Evolutionary conservation across 768 basidiomycete species (phyloP).

Genomic region (Suillus placidus): DNA sequence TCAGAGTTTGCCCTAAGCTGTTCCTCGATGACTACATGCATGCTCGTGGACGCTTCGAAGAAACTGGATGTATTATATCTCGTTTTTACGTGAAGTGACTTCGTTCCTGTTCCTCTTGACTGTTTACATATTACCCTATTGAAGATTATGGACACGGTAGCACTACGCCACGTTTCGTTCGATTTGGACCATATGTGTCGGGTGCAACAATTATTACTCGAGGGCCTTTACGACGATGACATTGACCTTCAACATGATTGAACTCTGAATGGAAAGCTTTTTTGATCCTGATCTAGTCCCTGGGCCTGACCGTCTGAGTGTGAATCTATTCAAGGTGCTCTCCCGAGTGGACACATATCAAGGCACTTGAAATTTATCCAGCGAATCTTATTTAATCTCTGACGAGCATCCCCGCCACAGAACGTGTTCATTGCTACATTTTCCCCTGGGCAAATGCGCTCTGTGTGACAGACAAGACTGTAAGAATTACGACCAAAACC

Average conservation of each 20-base stretch:
- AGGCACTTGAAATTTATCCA: neutral
- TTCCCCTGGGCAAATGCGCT: neutral
- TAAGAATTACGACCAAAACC: neutral
- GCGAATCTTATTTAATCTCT: neutral
- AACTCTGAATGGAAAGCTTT: neutral
- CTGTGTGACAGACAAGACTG: neutral
- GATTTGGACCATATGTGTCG: neutral
- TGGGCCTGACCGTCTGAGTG: constrained; percentile 3
- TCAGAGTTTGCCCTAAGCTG: neutral
- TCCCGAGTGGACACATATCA: neutral
- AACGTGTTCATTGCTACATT: neutral
- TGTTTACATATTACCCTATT: neutral
- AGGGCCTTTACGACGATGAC: neutral
- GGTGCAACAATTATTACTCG: too few species aligned
- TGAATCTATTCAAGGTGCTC: constrained; percentile 3
- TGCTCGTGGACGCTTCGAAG: neutral
- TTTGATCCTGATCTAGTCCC: neutral
- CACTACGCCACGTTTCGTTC: neutral
- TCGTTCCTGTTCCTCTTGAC: constrained; percentile 1
- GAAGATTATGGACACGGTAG: neutral
- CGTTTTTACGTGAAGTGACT: constrained; percentile 1
- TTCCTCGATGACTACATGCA: neutral
- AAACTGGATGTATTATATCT: neutral
- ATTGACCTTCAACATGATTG: too few species aligned
- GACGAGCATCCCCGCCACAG: neutral